These are phyloP conservation scores for Flagelloscypha sp. DNA, from an alignment of 768 basidiomycete genomes.

Conservation along the genomic window DNA sequence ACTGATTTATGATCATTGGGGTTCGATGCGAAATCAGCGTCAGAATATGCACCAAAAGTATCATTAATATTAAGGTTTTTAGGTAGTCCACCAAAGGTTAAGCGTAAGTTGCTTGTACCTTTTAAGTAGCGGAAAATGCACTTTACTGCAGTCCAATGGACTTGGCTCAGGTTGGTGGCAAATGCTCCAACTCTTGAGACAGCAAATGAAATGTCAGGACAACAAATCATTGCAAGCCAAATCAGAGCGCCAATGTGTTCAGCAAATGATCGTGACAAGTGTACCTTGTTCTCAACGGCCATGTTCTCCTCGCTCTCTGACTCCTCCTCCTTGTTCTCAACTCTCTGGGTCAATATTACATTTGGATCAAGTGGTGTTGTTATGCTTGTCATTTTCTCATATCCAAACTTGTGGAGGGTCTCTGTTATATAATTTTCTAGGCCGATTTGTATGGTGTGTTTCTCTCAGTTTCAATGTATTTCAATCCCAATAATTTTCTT, in stretches of 20 bases:
- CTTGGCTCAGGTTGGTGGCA: conserved; percentile 17
- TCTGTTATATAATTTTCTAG: too few relatives aligned
- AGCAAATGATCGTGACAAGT: too few relatives aligned
- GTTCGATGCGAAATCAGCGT: conserved; percentile 18
- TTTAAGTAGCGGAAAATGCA: conserved; percentile 30
- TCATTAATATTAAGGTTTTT: conserved; percentile 4
- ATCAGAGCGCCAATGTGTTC: conserved; percentile 16
- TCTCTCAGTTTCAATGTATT: too few relatives aligned
- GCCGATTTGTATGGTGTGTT: too few relatives aligned
- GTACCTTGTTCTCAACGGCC: too few relatives aligned
- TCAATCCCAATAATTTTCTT: too few relatives aligned
- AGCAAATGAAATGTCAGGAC: conserved; percentile 23
- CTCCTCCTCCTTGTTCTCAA: too few relatives aligned
- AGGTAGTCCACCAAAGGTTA: conserved; percentile 14
- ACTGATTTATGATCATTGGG: conserved; percentile 17
- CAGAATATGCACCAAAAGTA: conserved; percentile 10
- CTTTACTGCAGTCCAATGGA: conserved; percentile 33
- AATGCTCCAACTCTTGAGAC: conserved; percentile 23
- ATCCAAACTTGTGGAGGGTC: too few relatives aligned
- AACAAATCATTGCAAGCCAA: conserved; percentile 19
- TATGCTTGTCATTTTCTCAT: too few relatives aligned
- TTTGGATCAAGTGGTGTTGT: too few relatives aligned
- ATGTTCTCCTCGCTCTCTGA: too few relatives aligned
- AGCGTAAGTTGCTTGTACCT: conserved; percentile 15
- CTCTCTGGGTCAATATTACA: too few relatives aligned